A percentile compares a stretch with the other conserved stretches of the same genome.
Conservation (phyloP, 2,329 filamentous ascomycete genomes). For the Fusarium denticulatum region DNA sequence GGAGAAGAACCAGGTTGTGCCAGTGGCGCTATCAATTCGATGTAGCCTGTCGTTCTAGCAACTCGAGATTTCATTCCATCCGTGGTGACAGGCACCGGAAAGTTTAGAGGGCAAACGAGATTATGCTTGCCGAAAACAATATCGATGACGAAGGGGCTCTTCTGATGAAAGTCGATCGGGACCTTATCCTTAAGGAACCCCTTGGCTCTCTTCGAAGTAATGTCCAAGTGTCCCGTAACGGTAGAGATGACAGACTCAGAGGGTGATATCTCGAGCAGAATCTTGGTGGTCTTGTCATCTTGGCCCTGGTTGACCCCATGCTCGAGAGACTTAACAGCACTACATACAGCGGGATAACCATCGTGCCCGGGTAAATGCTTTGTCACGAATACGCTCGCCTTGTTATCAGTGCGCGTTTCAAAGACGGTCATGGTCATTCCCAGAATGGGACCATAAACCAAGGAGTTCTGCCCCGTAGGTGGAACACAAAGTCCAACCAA, state of each 20-base stretch:
- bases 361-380: constrained; percentile 50
- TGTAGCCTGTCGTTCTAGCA: constrained; percentile 55
- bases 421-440: constrained; percentile 46
- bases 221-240: constrained; percentile 53
- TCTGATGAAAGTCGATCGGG: constrained; percentile 51
- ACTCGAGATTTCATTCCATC: constrained; percentile 52
- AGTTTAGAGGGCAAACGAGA: constrained; percentile 50
- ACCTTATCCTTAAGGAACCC: constrained; percentile 51
- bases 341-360: constrained; percentile 41
- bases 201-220: constrained; percentile 49
- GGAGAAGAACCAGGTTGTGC: constrained; percentile 38
- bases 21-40: constrained; percentile 55
- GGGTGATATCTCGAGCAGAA: constrained; percentile 46
- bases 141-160: constrained; percentile 53
- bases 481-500: constrained; percentile 48
- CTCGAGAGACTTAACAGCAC: constrained; percentile 35
- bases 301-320: constrained; percentile 24
- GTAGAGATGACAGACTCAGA: constrained; percentile 45
- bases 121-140: constrained; percentile 50
- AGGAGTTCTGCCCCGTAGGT: constrained; percentile 37
- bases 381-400: constrained; percentile 49
- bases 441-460: constrained; percentile 40
- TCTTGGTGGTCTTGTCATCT: constrained; percentile 34
- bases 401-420: constrained; percentile 45
- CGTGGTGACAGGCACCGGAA: constrained; percentile 53